Conservation (phyloP, 306 rosid species). For the Crataegus laevigata region DNA sequence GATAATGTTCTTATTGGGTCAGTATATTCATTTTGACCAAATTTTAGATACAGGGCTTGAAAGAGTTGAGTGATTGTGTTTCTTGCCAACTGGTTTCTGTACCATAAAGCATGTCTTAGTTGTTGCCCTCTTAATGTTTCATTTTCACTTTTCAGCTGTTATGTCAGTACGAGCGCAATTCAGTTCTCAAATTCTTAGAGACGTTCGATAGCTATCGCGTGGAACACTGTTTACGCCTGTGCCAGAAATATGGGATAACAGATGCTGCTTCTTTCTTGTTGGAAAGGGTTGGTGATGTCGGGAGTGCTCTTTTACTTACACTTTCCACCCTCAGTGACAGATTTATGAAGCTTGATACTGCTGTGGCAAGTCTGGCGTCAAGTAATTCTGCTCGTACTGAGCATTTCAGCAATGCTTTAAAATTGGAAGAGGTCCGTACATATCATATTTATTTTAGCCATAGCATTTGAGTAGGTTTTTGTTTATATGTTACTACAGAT, state of each 20-base stretch:
- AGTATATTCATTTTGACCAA: background rate
- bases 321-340: conserved; percentile 74
- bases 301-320: conserved; percentile 79
- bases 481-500: conserved; percentile 1
- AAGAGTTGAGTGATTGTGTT: background rate
- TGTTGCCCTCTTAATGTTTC: background rate
- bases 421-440: conserved; percentile 63
- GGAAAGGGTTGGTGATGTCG: conserved; percentile 95
- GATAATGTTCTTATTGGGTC: conserved; percentile 11
- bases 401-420: conserved; percentile 30
- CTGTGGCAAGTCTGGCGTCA: conserved; percentile 50
- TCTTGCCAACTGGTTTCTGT: background rate
- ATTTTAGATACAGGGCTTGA: background rate
- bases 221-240: conserved; percentile 81
- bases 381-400: conserved; percentile 37
- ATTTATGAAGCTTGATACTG: conserved; percentile 70
- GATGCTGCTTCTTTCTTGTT: conserved; percentile 93
- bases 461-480: conserved; percentile 10
- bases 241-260: conserved; percentile 73
- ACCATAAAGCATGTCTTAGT: background rate
- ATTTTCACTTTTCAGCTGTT: conserved; percentile 45
- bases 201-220: conserved; percentile 89
- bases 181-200: conserved; percentile 91
- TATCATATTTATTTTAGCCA: conserved; percentile 16
- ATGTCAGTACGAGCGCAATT: conserved; percentile 73